Evolutionary conservation across 2,329 filamentous ascomycete species (phyloP), one percentile per base, ranked within the genome.

Genomic region (Aaosphaeria pasadenensis): DNA sequence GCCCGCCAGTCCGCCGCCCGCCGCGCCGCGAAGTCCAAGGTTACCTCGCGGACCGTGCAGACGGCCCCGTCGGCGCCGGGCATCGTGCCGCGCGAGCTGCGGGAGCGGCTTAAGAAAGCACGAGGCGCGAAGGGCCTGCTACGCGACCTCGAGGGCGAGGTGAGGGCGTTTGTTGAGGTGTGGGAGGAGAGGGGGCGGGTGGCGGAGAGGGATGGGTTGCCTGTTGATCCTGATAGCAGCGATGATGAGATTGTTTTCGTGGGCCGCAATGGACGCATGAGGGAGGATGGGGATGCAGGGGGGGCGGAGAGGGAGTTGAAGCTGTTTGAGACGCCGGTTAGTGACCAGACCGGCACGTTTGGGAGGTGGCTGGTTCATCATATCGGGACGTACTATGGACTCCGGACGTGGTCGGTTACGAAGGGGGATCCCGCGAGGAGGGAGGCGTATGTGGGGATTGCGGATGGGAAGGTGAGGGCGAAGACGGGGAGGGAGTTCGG

Each of bases 231-330:
- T 11, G 77, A 80, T 46, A 77, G 77, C 38, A 80, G 81, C 30
- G 90, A 95, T 52, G 91, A 96, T 53, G 90, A 96, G 72, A 90
- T 96, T 56, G 91, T 96, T 7, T 96, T 96, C 67, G 84, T 95
- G 5, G 91, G 89, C 1, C 75, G 82, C 7, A 82, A 84, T 48
- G 80, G 82, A 61, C 66, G 84, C 74, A 79, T 24, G 17, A 24
- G 17, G 17, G 17, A 24, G 17, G 17, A 24, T 38, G 74, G 80
- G 39, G 75, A 82, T n/a, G n/a, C n/a, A n/a, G n/a, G n/a, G n/a
- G n/a, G n/a, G n/a, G n/a, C n/a, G n/a, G n/a, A n/a, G n/a, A 74
- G 77, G 44, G 81, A 87, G 64, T 84, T 84, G 55, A 77, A 95
- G 74, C 80, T 97, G 6, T 91, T 95, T 67, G 89, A 96, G 69